phyloP scores from a whole-genome alignment of 768 basidiomycete species.

The Lyophyllum shimeji region DNA sequence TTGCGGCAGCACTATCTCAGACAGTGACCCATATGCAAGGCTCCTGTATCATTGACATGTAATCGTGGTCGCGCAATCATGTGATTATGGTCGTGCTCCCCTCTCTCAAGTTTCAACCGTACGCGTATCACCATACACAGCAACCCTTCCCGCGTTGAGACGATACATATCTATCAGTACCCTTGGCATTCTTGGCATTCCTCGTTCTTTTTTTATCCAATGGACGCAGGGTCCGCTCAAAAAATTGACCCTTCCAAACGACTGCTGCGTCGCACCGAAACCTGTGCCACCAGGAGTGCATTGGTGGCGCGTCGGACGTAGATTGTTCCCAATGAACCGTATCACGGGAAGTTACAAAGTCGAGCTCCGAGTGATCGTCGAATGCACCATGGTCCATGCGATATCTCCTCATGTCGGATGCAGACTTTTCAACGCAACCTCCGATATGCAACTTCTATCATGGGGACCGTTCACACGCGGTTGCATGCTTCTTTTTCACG shows the following conservation, averaged over 20 bases:
- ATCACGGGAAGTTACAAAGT: neutral
- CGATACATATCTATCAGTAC: neutral
- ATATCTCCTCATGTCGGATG: neutral
- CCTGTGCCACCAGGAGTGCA: neutral
- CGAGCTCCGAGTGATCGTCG: neutral
- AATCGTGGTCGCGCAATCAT: neutral
- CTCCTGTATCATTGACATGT: neutral
- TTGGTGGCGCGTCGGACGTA: neutral
- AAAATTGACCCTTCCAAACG: neutral
- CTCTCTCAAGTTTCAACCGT: no score
- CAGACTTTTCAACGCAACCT: neutral
- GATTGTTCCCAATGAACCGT: neutral
- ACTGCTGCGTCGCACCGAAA: neutral
- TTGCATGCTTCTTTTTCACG: constrained; percentile 9
- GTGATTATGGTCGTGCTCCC: no score
- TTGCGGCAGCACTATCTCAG: no score
- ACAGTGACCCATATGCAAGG: neutral
- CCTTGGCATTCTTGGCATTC: neutral
- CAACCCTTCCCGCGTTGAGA: neutral
- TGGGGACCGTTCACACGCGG: constrained; percentile 15
- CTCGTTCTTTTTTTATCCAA: neutral
- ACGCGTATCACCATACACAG: neutral
- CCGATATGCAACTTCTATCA: constrained; percentile 5
- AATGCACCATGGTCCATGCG: neutral
- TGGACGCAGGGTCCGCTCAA: neutral